Base-by-base conservation (phyloP, 768 basidiomycete genomes). In the Kwoniella botswanensis region DNA sequence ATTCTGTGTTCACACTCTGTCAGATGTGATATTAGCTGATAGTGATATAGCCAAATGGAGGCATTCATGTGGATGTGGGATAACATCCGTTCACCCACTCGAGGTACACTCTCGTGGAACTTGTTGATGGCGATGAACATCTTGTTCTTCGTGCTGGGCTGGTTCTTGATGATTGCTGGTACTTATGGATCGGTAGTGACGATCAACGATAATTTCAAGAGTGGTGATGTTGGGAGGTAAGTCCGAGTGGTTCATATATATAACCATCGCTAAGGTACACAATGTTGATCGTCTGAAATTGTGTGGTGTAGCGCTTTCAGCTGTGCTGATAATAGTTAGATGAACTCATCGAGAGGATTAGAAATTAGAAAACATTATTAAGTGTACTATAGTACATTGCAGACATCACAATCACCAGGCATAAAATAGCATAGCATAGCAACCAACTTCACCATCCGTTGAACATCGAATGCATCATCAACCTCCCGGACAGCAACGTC, bases 11-110 rank as follows among this genome's bases (percentile, higher is more conserved):
- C 9, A 12, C 18, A 2, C 42, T 35, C 4, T 35, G 7, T 5
- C 1, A 9, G 35, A 6, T 35, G 4, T 35, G 35, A 35, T 35
- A 6, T 5, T 35, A 35, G 17, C 5, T 41, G 41, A 24, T 4
- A n/a, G 26, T 41, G 44, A 15, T 46, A 12, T 26, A 68, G 76
- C 29, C 67, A 74, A 54, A 64, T 73, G 7, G 73, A 76, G 61
- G 71, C 72, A 12, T 74, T 59, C 69, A 80, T 82, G 81, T 82
- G 79, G 79, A 71, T 82, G 50, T 76, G 74, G 72, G 74, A 77
- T 59, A 70, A 74, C 68, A 71, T 56, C 29, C 44, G 60, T 41
- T 44, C 55, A 17, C 64, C 64, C 21, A 18, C 42, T 10, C 54
- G 65, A 50, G 60, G 67, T 18, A 60, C 63, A 1, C 6, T 35